Evolutionary conservation across 257 asterid genomes (phyloP), one percentile per base, ranked within the genome.

Genomic region (Osmanthus fragrans): DNA sequence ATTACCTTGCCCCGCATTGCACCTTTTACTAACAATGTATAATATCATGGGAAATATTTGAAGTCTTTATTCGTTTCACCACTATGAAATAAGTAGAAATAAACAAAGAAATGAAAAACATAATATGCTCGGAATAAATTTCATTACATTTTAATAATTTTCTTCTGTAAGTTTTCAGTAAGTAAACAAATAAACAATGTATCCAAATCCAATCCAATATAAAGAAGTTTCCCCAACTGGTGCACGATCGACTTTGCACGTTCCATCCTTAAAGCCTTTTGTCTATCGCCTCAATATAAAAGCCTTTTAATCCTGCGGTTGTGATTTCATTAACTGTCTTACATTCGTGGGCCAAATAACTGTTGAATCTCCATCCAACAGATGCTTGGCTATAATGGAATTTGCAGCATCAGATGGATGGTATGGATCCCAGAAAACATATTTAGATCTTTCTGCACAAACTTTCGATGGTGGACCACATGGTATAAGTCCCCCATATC

Each of bases 381-480:
- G 73, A 18, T 96, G 88, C 60, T 73, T 81, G 6, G 97, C 91
- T 11, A 86, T 80, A 37, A 93, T 27, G 16, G 73, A 7, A 68
- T 93, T 91, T 36, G 92, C 87, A 15, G 97, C 87, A n/a, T 93
- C 94, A 2, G 88, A 37, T 33, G 97, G 97, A 77, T 93, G 97
- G 27, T 64, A 91, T 67, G 97, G 85, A 85, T 93, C 97, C 97
- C 97, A 93, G 34, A 93, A 93, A 36, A 90, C 92, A 75, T 84
- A 88, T 37, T 89, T 93, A 37, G 93, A 86, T 75, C 97, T 82
- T 73, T 90, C 91, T 70, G 51, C 77, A 82, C 97, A 93, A 0
- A 90, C 79, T 76, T 74, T 86, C 1, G 97, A 91, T 25, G 87
- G 6, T 8, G 94, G 92, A 9, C 90, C 89, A 60, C 97, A 93